Evolutionary conservation across 129 eudicot genomes (phyloP), one percentile per base, ranked within the genome.

Genomic region (Flaveria linearis): DNA sequence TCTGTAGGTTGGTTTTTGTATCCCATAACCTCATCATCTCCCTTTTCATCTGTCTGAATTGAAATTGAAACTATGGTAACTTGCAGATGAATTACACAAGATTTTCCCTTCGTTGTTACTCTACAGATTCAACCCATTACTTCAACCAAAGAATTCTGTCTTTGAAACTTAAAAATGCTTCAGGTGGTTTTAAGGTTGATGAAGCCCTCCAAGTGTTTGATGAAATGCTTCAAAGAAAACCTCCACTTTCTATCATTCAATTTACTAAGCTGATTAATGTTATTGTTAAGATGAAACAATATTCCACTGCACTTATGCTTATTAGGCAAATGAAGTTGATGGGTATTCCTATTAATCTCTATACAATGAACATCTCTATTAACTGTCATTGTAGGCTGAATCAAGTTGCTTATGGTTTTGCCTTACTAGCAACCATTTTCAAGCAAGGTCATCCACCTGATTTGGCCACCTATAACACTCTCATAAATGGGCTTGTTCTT

Each of bases 171-270:
- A 57, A 5, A 4, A 36, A 36, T 36, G 41, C 9, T 20, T 4
- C 41, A 5, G 18, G 67, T 47, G 4, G 41, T 61, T 39, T 63
- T 3, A 82, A 85, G 18, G 45, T 82, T 45, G 57, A 82, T 14
- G 87, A 83, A 22, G 82, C 88, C 49, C 84, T 83, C 75, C 73
- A 58, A 4, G 61, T 88, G 81, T 88, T 80, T 18, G 75, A 83
- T 72, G 53, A 68, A 64, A 83, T 88, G 92, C 50, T 68, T 74
- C 78, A 79, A 18, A 80, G 57, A 53, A 46, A 73, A 17, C 87
- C 89, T 70, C 76, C 17, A 25, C 87, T 85, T 43, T 70, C 82
- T 0, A 69, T 81, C 60, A 11, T 64, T 10, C 60, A 80, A 58
- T 83, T 85, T 67, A 76, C 7, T 33, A 61, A 55, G 60, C 71